Evolutionary conservation across 495 filamentous ascomycete species (phyloP).

Genomic region (Cudoniella acicularis): DNA sequence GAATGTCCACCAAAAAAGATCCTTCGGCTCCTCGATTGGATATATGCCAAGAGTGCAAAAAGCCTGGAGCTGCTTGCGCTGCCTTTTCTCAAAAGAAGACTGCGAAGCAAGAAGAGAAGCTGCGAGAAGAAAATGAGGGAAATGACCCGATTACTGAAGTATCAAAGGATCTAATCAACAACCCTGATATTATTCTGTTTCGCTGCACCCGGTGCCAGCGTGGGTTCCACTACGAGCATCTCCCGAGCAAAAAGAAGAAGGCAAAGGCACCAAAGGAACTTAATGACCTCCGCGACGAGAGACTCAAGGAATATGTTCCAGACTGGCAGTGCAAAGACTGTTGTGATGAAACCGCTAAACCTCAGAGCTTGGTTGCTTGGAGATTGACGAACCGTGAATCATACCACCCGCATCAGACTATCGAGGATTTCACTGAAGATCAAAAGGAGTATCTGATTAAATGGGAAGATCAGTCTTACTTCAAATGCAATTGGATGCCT

Average conservation of each 20-base stretch:
- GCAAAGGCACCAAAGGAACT: constrained; percentile 36
- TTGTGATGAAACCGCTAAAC: constrained; percentile 40
- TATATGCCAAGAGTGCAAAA: constrained; percentile 64
- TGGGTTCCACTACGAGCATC: constrained; percentile 79
- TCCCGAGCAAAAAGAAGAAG: constrained; percentile 46
- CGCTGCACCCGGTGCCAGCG: constrained; percentile 73
- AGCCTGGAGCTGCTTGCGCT: constrained; percentile 54
- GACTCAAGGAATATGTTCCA: constrained; percentile 58
- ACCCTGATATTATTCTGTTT: constrained; percentile 71
- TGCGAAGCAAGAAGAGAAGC: constrained; percentile 74
- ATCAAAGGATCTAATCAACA: constrained; percentile 63
- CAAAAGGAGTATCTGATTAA: constrained; percentile 89
- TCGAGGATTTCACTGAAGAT: constrained; percentile 54
- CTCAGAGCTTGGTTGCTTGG: constrained; percentile 81
- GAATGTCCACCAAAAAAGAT: constrained; percentile 63
- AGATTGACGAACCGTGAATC: constrained; percentile 54
- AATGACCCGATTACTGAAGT: constrained; percentile 70
- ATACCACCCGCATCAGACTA: constrained; percentile 42
- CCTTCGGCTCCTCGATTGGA: constrained; percentile 61
- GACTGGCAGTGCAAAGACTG: constrained; percentile 80
- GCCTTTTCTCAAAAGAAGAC: constrained; percentile 68
- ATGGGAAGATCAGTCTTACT: constrained; percentile 76
- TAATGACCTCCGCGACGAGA: constrained; percentile 38
- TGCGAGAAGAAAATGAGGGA: constrained; percentile 70
- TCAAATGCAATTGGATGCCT: constrained; percentile 76